A percentile compares a stretch with the other conserved stretches of the same genome.
Evolutionary conservation across 345 rosid genomes (phyloP).

Genomic region (Raphanus sativus): DNA sequence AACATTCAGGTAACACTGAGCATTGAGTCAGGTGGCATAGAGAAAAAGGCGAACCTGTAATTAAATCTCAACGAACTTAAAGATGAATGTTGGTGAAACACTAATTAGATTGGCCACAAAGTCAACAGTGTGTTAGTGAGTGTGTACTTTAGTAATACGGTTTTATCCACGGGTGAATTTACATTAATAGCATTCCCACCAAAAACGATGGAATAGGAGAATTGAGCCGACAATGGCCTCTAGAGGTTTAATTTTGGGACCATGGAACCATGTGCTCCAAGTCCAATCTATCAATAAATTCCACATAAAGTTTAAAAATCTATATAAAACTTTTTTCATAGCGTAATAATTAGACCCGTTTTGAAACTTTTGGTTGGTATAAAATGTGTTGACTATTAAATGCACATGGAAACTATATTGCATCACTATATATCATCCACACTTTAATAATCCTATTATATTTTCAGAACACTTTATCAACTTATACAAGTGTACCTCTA

Average conservation of each 20-base stretch:
- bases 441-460: neutral
- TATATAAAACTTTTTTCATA: neutral
- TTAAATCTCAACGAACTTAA: slow-evolving; percentile 27
- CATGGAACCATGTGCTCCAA: slow-evolving; percentile 34
- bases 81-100: slow-evolving; percentile 28
- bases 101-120: slow-evolving; percentile 5
- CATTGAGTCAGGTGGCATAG: slow-evolving; percentile 21
- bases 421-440: slow-evolving; percentile 22
- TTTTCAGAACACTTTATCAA: neutral
- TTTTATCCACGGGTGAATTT: slow-evolving; percentile 9
- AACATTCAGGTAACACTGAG: neutral
- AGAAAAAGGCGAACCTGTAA: slow-evolving; percentile 2
- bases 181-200: slow-evolving; percentile 1
- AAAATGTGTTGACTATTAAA: slow-evolving; percentile 17
- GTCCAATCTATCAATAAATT: slow-evolving; percentile 13
- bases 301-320: neutral
- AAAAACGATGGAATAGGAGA: slow-evolving; percentile 19
- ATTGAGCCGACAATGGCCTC: slow-evolving; percentile 30
- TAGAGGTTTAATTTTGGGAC: slow-evolving; percentile 34
- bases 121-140: slow-evolving; percentile 29
- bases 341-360: neutral
- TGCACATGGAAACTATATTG: slow-evolving; percentile 30
- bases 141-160: slow-evolving; percentile 26
- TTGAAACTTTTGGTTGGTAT: slow-evolving; percentile 25
- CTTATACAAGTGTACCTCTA: neutral